These are phyloP conservation scores for Ascochyta pisi DNA, from an alignment of 2,329 filamentous ascomycete species.

Conservation along the genomic window DNA sequence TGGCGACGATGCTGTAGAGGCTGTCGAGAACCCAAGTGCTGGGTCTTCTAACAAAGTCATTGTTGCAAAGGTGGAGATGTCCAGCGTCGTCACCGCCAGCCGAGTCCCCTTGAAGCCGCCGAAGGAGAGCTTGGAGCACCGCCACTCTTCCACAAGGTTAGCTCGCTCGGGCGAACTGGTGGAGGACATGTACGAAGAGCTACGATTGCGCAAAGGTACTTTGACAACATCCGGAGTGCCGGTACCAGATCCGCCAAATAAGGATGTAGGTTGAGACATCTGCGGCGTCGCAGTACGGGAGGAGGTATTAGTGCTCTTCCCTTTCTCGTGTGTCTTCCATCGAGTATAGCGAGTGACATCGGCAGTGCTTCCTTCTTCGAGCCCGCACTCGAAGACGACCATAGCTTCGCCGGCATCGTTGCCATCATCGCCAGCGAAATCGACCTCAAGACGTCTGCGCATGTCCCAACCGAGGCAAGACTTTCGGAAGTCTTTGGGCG, in stretches of 20 bases:
- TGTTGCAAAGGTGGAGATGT: slow-evolving; percentile 75
- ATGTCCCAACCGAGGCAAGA: slow-evolving; percentile 91
- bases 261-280: slow-evolving; percentile 44
- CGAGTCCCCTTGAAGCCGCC: slow-evolving; percentile 65
- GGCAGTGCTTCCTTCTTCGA: slow-evolving; percentile 64
- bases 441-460: slow-evolving; percentile 82
- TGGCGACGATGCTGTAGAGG: slow-evolving; percentile 61
- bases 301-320: slow-evolving; percentile 26
- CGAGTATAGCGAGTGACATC: slow-evolving; percentile 66
- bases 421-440: slow-evolving; percentile 85
- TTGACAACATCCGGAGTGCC: slow-evolving; percentile 30
- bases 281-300: slow-evolving; percentile 27
- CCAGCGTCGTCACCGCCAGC: slow-evolving; percentile 74
- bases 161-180: slow-evolving; percentile 48
- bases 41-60: slow-evolving; percentile 81
- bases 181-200: slow-evolving; percentile 44
- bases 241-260: slow-evolving; percentile 59
- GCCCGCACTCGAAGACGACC: slow-evolving; percentile 75
- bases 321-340: slow-evolving; percentile 52
- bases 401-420: slow-evolving; percentile 77
- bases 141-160: slow-evolving; percentile 68
- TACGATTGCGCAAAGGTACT: slow-evolving; percentile 32
- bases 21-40: slow-evolving; percentile 65
- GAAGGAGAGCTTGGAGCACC: slow-evolving; percentile 66
- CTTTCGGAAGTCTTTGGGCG: slow-evolving; percentile 79